Percentiles rank a stretch among this genome's conserved stretches.
Evolutionary conservation across 768 basidiomycete species (phyloP).

Genomic region (Amanita phalloides): DNA sequence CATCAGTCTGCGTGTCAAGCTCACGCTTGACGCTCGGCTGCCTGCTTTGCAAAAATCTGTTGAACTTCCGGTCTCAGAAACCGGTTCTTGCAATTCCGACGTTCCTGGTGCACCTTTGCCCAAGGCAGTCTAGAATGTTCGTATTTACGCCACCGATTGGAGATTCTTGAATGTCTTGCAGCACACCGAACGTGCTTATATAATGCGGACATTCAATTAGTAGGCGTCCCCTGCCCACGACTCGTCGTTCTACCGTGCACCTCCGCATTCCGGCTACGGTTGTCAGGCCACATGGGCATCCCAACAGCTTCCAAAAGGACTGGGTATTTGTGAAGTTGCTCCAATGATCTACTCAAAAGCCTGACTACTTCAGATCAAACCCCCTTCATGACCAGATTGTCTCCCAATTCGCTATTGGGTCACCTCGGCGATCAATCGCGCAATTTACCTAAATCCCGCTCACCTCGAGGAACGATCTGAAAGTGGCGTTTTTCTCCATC

Average conservation of each 20-base stretch:
- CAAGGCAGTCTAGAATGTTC: conserved; percentile 88
- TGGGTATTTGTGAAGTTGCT: too few species aligned
- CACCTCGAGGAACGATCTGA: conserved; percentile 82
- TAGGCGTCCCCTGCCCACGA: too few species aligned
- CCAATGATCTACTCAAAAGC: conserved; percentile 34
- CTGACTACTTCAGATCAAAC: conserved; percentile 58
- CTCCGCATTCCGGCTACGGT: conserved; percentile 7
- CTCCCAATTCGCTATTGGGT: conserved; percentile 30
- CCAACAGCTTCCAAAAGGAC: too few species aligned
- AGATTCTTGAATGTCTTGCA: too few species aligned
- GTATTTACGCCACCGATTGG: conserved; percentile 56
- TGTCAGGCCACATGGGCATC: conserved; percentile 48
- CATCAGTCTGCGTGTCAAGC: neutral
- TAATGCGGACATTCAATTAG: too few species aligned
- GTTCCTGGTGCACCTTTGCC: conserved; percentile 68
- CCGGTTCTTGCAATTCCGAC: conserved; percentile 85
- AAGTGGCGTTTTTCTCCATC: conserved; percentile 68
- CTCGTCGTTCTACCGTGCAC: too few species aligned
- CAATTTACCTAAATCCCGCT: conserved; percentile 12
- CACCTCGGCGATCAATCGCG: neutral
- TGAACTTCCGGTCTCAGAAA: conserved; percentile 45
- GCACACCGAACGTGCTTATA: too few species aligned
- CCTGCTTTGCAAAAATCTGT: conserved; percentile 53
- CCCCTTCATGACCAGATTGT: conserved; percentile 22
- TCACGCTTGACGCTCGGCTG: conserved; percentile 77